These are phyloP conservation scores for Penicillium manginii DNA, from an alignment of 495 filamentous ascomycete species.

Conservation along the genomic window DNA sequence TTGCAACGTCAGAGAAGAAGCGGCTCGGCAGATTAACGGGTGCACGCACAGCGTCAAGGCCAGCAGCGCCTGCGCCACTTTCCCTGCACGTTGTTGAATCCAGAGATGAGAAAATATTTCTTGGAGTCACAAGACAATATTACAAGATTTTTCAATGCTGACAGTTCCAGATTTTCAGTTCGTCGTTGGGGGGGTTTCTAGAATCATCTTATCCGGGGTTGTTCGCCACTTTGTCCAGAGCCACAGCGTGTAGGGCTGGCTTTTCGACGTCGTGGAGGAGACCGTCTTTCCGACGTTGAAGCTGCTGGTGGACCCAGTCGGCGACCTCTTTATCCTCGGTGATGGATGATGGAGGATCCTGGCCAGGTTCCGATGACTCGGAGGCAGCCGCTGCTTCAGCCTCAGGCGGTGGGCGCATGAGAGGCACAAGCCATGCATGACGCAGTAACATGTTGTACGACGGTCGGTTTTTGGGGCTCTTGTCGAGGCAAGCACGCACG, in stretches of 20 bases:
- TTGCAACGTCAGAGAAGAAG: neutral
- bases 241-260: conserved; percentile 79
- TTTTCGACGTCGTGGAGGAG: conserved; percentile 50
- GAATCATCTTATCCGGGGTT: conserved; percentile 39
- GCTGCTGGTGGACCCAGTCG: conserved; percentile 77
- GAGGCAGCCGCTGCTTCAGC: conserved; percentile 54
- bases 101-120: neutral
- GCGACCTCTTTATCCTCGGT: conserved; percentile 78
- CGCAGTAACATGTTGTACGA: conserved; percentile 86
- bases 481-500: conserved; percentile 87
- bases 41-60: neutral
- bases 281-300: conserved; percentile 63
- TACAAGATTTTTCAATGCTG: neutral
- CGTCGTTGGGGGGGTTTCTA: conserved; percentile 9
- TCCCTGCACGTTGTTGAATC: neutral
- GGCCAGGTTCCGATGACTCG: conserved; percentile 40
- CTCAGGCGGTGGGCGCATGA: conserved; percentile 85
- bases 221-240: conserved; percentile 62
- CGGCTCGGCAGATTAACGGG: neutral
- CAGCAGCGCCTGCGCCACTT: neutral
- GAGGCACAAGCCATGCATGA: conserved; percentile 82
- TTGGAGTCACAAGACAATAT: neutral
- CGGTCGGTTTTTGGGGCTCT: conserved; percentile 85
- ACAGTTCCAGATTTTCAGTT: conserved; percentile 13
- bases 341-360: conserved; percentile 42